Base-by-base conservation (phyloP, 495 filamentous ascomycete genomes). In the Aspergillus sparsus region DNA sequence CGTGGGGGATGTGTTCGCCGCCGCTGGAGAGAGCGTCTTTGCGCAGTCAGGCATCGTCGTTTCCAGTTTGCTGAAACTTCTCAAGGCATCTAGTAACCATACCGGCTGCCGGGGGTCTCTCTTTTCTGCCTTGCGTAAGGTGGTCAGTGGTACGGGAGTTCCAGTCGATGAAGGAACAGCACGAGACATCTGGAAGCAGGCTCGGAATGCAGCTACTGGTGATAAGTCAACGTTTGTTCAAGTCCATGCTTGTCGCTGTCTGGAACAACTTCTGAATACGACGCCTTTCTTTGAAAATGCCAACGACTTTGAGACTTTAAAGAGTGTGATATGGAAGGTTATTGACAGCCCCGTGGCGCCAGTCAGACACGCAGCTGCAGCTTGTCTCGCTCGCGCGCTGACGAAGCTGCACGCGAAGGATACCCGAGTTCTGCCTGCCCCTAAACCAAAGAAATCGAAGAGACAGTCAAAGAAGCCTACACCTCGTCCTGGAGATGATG, bases 11-110 rank as follows among this genome's bases (percentile, higher is more conserved):
- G 83, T 97, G 31, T 97, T 92, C 71, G 89, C 86, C 46, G 83
- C 87, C 13, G 94, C 94, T 7, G 94, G 94, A 33, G 93, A 97
- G 71, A 97, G 94, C 73, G 94, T 92, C 16, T 91, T 96, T 72
- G 87, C 88, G 62, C 79, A 95, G 65, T 89, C 93, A 58, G 86
- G 85, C 52, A 71, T 96, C 58, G 86, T 84, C 3, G 90, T 85
- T 49, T 82, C 86, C 2, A 81, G 84, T 31, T 73, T 93, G 45
- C 66, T 97, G 53, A 92, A 93, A 71, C 75, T 93, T 0, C 69
- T 96, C 55, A 99, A 97, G 72, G 74, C 84, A 32, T 84, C 91
- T 1, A 86, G 87, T 67, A 90, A 81, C 66, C 86, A 96, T 80
- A 88, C 89, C 6, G 93, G 92, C 0, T 76, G 95, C 31, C 85